phyloP scores from a whole-genome alignment of 2,329 filamentous ascomycete genomes.

The Ascochyta fabae region DNA sequence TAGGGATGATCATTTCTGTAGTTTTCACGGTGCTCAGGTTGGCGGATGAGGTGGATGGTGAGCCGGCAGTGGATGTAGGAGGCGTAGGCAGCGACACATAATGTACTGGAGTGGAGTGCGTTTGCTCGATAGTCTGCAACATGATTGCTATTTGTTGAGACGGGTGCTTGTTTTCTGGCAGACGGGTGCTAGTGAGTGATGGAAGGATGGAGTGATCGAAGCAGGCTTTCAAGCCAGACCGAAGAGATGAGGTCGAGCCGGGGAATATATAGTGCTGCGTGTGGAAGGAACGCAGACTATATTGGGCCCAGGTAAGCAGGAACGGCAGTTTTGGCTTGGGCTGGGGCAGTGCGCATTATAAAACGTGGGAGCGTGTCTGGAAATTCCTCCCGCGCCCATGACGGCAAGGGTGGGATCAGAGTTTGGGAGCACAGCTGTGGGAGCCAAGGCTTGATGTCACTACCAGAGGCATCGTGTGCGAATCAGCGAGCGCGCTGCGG shows the following conservation, averaged over 20 bases:
- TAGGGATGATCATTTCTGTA: conserved; percentile 37
- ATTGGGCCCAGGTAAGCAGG: conserved; percentile 31
- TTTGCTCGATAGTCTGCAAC: conserved; percentile 45
- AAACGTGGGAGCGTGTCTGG: conserved; percentile 25
- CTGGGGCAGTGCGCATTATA: conserved; percentile 38
- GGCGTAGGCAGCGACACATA: conserved; percentile 42
- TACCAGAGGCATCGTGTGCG: conserved; percentile 22
- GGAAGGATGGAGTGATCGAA: not conserved
- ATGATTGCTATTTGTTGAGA: conserved; percentile 28
- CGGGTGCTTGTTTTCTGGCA: not conserved
- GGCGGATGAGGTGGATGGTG: conserved; percentile 31
- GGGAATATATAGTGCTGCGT: conserved; percentile 38
- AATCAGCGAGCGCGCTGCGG: conserved; percentile 31
- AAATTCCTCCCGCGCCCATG: conserved; percentile 41
- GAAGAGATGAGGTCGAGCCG: conserved; percentile 21
- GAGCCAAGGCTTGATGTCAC: conserved; percentile 45
- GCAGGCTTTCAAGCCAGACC: conserved; percentile 1
- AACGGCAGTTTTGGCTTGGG: conserved; percentile 17
- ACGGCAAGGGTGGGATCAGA: conserved; percentile 45
- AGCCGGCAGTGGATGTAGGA: conserved; percentile 36
- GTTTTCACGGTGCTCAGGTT: conserved; percentile 23
- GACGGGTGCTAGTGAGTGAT: conserved; percentile 9
- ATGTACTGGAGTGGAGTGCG: conserved; percentile 35
- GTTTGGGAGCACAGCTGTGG: conserved; percentile 30
- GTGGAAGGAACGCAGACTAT: conserved; percentile 28